Evolutionary conservation across 2,329 filamentous ascomycete genomes (phyloP), one percentile per base, ranked within the genome.

Genomic region (Corynespora cassiicola): DNA sequence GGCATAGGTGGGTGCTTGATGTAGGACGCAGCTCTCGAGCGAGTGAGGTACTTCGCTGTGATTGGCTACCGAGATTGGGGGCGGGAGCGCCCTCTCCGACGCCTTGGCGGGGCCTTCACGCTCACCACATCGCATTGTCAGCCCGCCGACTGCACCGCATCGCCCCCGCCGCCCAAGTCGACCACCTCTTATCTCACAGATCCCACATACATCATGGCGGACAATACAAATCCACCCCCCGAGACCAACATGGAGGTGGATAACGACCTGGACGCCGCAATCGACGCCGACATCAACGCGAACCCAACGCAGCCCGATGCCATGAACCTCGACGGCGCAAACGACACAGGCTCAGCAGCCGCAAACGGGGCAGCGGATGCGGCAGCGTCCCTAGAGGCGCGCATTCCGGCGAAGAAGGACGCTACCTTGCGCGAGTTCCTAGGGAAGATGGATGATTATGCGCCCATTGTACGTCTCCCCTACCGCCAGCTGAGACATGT

Each of bases 401-500:
- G 81, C 60, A 75, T 88, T 49, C 85, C 87, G 1, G 85, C 86
- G 35, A 89, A 90, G 66, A 97, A 97, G 72, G 94, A 99, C 72
- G 86, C 87, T 14, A 95, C 88, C 24, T 74, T 99, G 52, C 87
- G 91, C 63, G 92, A 97, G 70, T 96, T 99, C 64, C 71, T 99
- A 12, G 81, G 81, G 50, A 96, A 96, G 77, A 97, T 99, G 86
- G 94, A 99, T 65, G 94, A 99, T 61, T 97, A 94, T 71, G 90
- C 94, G 45, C 94, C 94, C 8, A 96, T 99, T 61, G 91, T 96
- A 80, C 51, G 87, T 74, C 30, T 12, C 20, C 22, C 34, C 33
- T 31, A 20, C 26, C 33, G 25, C 23, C 20, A 22, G 12, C 16
- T 19, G 26, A 21, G 21, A 36, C 41, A 35, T 17, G 9, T 16